A percentile compares a stretch with the other conserved stretches of the same genome.
Conservation (phyloP, 1,284 basidiomycete genomes). For the Moniliophthora roreri region DNA sequence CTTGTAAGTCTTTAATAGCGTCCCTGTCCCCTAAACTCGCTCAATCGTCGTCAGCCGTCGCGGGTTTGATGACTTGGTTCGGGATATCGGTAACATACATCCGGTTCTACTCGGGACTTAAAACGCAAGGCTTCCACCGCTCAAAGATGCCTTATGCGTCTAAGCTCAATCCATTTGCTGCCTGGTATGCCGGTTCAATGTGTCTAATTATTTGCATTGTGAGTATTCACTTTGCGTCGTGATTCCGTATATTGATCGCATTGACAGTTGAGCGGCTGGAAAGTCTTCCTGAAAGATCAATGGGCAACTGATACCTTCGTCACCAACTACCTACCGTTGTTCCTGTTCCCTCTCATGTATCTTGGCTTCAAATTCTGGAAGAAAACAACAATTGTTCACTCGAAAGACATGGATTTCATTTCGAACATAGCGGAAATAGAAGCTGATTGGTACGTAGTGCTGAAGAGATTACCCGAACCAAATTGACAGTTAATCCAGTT, state of each 20-base stretch:
- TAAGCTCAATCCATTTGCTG: conserved; percentile 69
- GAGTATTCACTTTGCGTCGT: conserved; percentile 30
- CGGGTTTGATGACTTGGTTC: conserved; percentile 81
- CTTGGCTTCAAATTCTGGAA: conserved; percentile 54
- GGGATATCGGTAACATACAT: conserved; percentile 80
- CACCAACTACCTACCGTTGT: conserved; percentile 78
- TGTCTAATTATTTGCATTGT: conserved; percentile 70
- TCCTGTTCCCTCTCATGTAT: conserved; percentile 77
- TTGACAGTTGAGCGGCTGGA: conserved; percentile 69
- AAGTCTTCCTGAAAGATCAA: conserved; percentile 69
- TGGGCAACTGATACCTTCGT: conserved; percentile 67
- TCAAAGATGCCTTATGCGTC: conserved; percentile 64
- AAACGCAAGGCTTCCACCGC: conserved; percentile 73
- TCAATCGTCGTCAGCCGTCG: conserved; percentile 36
- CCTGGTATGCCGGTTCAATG: conserved; percentile 60
- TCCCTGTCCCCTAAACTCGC: conserved; percentile 16
- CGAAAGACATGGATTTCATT: conserved; percentile 79
- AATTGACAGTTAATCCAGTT: conserved; percentile 28
- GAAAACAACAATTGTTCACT: conserved; percentile 38
- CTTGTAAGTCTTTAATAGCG: conserved; percentile 26
- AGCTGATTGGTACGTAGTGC: conserved; percentile 49
- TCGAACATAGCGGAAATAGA: conserved; percentile 72
- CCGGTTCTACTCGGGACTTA: conserved; percentile 76
- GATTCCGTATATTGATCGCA: neutral
- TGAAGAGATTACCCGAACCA: neutral